Percentiles rank a stretch among this genome's conserved stretches.
phyloP scores from a whole-genome alignment of 2,329 filamentous ascomycete genomes.

The Pseudogymnoascus sp. region DNA sequence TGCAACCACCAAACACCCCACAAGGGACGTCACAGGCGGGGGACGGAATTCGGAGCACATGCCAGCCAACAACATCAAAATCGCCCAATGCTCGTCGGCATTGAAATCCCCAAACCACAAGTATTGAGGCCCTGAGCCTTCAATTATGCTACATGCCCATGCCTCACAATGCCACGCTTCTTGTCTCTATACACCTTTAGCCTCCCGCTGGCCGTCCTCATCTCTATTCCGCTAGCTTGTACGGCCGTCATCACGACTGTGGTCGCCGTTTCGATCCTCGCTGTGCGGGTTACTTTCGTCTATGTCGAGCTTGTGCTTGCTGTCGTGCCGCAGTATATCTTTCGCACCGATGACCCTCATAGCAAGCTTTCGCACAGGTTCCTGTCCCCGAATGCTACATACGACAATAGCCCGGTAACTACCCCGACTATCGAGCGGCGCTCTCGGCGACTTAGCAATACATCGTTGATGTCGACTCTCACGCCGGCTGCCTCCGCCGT shows the following conservation, averaged over 20 bases:
- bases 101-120: not conserved
- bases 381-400: not conserved
- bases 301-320: slow-evolving; percentile 56
- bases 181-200: slow-evolving; percentile 48
- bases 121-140: not conserved
- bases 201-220: slow-evolving; percentile 53
- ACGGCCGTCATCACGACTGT: slow-evolving; percentile 56
- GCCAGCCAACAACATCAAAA: not conserved
- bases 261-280: slow-evolving; percentile 52
- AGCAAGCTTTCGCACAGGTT: slow-evolving; percentile 14
- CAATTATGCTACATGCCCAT: not conserved
- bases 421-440: not conserved
- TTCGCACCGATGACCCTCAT: slow-evolving; percentile 4
- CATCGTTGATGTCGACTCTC: slow-evolving; percentile 16
- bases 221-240: slow-evolving; percentile 55
- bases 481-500: slow-evolving; percentile 19
- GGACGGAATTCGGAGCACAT: not conserved
- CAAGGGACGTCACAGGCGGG: slow-evolving; percentile 1
- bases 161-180: slow-evolving; percentile 41
- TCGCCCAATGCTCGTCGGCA: not conserved
- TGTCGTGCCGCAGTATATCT: slow-evolving; percentile 48
- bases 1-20: not conserved
- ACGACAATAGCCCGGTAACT: not conserved
- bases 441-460: not conserved
- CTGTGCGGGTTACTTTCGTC: slow-evolving; percentile 51